Conservation (phyloP, 176 grass and related monocot species). For the Avena sativa region DNA sequence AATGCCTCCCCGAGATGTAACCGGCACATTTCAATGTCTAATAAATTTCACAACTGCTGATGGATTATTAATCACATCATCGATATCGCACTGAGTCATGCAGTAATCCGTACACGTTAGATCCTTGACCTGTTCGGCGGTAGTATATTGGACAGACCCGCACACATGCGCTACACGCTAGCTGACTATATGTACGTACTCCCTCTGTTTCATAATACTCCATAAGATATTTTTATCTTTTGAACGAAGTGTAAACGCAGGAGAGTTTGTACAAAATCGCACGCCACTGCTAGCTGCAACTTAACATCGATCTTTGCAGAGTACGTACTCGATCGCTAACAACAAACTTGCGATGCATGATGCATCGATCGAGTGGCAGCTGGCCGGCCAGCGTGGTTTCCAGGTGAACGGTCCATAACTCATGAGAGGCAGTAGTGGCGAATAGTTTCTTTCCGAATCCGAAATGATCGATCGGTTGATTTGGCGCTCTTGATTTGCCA, state of each 20-base stretch:
- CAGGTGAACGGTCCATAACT: not conserved
- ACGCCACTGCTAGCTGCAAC: not conserved
- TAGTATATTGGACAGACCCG: not conserved
- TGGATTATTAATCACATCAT: not conserved
- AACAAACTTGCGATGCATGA: no score
- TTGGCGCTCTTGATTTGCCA: not conserved
- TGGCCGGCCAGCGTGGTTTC: not conserved
- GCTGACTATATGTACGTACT: no score
- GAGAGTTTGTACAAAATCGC: not conserved
- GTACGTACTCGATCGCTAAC: no score
- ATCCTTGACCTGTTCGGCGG: not conserved
- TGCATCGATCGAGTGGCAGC: not conserved
- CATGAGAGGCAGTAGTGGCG: not conserved
- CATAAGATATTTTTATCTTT: no score
- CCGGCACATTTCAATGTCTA: not conserved
- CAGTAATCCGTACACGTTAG: conserved; percentile 6
- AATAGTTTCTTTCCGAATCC: not conserved
- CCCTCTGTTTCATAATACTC: no score
- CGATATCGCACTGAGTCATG: not conserved
- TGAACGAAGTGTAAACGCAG: no score
- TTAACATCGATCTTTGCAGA: no score
- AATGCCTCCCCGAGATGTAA: not conserved
- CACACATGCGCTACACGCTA: no score
- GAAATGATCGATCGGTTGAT: not conserved
- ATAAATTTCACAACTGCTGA: not conserved